Conservation (phyloP, 1,139 yeast genomes). For the Yamadazyma membranifaciens region DNA sequence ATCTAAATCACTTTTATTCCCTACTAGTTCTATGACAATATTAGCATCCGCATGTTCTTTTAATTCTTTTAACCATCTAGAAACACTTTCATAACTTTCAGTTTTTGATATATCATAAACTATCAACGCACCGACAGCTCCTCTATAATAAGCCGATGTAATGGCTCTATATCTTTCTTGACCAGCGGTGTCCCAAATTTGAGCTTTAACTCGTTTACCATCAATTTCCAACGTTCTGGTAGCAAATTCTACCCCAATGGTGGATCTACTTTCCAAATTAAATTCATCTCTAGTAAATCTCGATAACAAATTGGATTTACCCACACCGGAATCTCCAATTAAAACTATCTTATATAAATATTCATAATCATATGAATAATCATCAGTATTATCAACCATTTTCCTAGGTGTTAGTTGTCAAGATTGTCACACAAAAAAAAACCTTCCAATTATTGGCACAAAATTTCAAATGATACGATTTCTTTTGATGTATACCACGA, state of each 20-base stretch:
- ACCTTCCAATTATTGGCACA: too few species aligned
- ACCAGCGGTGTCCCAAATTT: conserved; percentile 99
- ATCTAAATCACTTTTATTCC: conserved; percentile 82
- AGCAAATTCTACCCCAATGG: conserved; percentile 98
- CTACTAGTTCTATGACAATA: conserved; percentile 93
- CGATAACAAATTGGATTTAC: conserved; percentile 89
- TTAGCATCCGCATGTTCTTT: conserved; percentile 97
- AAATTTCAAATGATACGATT: too few species aligned
- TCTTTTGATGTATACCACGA: too few species aligned
- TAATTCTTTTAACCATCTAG: conserved; percentile 93
- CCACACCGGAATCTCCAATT: conserved; percentile 98
- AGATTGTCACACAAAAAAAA: too few species aligned
- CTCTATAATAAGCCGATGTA: conserved; percentile 95
- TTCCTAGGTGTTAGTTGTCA: neutral
- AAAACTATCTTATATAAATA: conserved; percentile 91
- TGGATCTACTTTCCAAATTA: conserved; percentile 88
- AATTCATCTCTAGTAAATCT: conserved; percentile 95
- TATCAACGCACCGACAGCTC: conserved; percentile 96
- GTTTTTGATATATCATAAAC: conserved; percentile 95
- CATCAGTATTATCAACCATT: conserved; percentile 56
- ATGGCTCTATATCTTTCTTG: conserved; percentile 98
- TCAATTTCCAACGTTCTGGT: conserved; percentile 94
- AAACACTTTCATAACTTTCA: conserved; percentile 88
- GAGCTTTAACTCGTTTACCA: conserved; percentile 94
- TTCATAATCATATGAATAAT: conserved; percentile 91